Evolutionary conservation across 2,329 filamentous ascomycete species (phyloP).

Genomic region (Fusarium sp.): DNA sequence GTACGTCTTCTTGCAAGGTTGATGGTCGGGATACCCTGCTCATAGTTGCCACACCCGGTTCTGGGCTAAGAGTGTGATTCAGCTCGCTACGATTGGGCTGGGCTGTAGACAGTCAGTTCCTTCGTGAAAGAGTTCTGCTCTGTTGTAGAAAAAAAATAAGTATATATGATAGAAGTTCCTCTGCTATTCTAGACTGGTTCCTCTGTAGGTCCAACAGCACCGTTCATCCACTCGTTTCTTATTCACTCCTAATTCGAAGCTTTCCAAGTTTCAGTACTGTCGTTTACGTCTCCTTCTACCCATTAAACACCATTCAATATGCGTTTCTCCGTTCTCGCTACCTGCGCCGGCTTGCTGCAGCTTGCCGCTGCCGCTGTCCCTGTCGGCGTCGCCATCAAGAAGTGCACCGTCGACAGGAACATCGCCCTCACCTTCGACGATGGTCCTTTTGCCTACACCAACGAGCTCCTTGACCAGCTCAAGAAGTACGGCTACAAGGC

Average conservation of each 20-base stretch:
- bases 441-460: constrained; percentile 31
- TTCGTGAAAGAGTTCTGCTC: neutral
- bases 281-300: constrained; percentile 8
- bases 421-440: constrained; percentile 34
- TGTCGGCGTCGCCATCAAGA: constrained; percentile 25
- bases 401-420: constrained; percentile 30
- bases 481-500: constrained; percentile 36
- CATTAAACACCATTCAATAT: constrained; percentile 5
- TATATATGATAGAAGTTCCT: constrained; percentile 31
- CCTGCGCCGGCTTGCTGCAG: constrained; percentile 31
- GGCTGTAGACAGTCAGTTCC: neutral
- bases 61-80: neutral
- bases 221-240: constrained; percentile 22
- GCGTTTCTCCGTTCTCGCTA: constrained; percentile 28
- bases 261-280: constrained; percentile 20
- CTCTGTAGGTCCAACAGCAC: constrained; percentile 21
- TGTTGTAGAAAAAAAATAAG: neutral
- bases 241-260: constrained; percentile 24
- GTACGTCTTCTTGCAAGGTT: constrained; percentile 18
- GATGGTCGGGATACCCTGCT: constrained; percentile 2
- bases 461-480: constrained; percentile 32
- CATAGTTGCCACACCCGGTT: constrained; percentile 13
- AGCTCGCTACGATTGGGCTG: neutral
- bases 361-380: constrained; percentile 21
- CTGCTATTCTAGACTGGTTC: constrained; percentile 3